A percentile compares a stretch with the other conserved stretches of the same genome.
Conservation (phyloP, 1,284 basidiomycete species). For the Tylopilus sp. region DNA sequence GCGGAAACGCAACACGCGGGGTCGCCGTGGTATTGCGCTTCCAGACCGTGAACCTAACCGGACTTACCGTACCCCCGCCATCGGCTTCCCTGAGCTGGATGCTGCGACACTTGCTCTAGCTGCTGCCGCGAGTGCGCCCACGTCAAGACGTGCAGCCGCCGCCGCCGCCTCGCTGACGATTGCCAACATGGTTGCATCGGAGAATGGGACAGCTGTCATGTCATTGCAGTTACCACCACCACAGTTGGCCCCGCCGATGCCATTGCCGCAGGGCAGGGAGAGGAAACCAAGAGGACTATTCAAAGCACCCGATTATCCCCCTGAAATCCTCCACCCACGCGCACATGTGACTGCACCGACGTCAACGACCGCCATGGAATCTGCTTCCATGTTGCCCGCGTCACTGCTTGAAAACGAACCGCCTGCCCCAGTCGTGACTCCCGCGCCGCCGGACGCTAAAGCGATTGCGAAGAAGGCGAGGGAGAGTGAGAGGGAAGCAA, state of each 20-base stretch:
- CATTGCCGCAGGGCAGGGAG: constrained; percentile 47
- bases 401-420: constrained; percentile 51
- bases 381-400: constrained; percentile 51
- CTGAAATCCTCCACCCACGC: constrained; percentile 53
- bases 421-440: constrained; percentile 35
- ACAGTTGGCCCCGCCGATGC: constrained; percentile 36
- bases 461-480: constrained; percentile 57
- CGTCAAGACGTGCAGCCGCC: constrained; percentile 76
- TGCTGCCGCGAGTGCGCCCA: constrained; percentile 60
- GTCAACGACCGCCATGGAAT: constrained; percentile 62
- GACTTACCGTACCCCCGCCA: constrained; percentile 85
- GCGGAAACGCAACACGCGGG: constrained; percentile 85
- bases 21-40: constrained; percentile 82
- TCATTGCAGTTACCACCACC: constrained; percentile 48
- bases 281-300: constrained; percentile 71
- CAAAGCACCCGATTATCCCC: constrained; percentile 62
- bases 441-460: constrained; percentile 44
- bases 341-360: constrained; percentile 56
- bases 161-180: constrained; percentile 78
- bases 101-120: constrained; percentile 61
- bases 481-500: constrained; percentile 74
- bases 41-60: constrained; percentile 93
- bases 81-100: constrained; percentile 79
- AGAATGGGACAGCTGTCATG: constrained; percentile 63
- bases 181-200: constrained; percentile 79